Base-by-base conservation (phyloP, 371 early-diverging fungal genomes). In the Saksenaea oblongispora region DNA sequence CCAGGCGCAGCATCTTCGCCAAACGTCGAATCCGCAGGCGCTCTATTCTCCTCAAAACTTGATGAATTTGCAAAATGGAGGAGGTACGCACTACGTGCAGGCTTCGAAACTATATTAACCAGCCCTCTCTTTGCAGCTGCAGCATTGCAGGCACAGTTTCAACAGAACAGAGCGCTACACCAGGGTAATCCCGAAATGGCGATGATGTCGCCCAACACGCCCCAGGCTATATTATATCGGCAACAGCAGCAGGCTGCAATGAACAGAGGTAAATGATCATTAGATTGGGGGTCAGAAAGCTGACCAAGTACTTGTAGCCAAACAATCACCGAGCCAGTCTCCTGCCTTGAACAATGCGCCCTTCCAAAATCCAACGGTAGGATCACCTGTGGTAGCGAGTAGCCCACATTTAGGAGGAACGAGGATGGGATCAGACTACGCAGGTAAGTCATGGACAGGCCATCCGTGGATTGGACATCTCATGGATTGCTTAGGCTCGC, bases 261-360 rank as follows among this genome's bases (percentile, higher is more conserved):
- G 66, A 75, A 71, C 34, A 63, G 79, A 73, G 74, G 77, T 76
- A 54, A 17, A 58, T 31, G n/a, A n/a, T n/a, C n/a, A n/a, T n/a
- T n/a, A n/a, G n/a, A n/a, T n/a, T n/a, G n/a, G n/a, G n/a, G n/a
- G n/a, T n/a, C n/a, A n/a, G n/a, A n/a, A n/a, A n/a, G n/a, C n/a
- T n/a, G n/a, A n/a, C n/a, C n/a, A n/a, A n/a, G 7, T 31, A 2
- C 47, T 17, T 17, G 14, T 60, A 80, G 80, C 75, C 34, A 72
- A 75, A 24, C 77, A 80, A 67, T 80, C 80, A 1, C 80, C 80
- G 27, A 71, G 69, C 36, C 80, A 80, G 57, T 80, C 80, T 15
- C 80, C 80, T 9, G 74, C 80, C 2, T 26, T 76, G 14, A 76
- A 74, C 31, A 72, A 65, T 56, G 54, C 71, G 1, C 72, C 67